Base-by-base conservation (phyloP, 768 basidiomycete genomes). In the Naganishia friedmannii region DNA sequence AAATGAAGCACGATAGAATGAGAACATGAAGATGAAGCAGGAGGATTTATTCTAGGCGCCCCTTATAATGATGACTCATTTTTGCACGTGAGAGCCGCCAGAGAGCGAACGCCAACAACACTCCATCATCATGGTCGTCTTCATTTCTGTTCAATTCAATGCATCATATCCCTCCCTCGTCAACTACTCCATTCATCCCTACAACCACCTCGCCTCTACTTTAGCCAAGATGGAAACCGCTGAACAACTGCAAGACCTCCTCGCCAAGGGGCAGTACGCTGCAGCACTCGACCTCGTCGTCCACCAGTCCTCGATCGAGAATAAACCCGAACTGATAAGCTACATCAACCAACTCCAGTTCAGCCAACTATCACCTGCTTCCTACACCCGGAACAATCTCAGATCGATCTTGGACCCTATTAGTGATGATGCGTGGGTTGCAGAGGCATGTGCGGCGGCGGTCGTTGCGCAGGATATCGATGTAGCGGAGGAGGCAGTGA, bases 381-480 rank as follows among this genome's bases (percentile, higher is more conserved):
- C 88, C n/a, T 75, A 92, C 68, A 87, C 87, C 3, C 75, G 81
- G 0, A 84, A 86, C 57, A 75, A 77, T 51, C 81, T 90, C 31
- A 79, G 82, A 28, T 75, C 85, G 28, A 75, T 84, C 23, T 84
- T 93, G 23, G 82, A 78, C 10, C 74, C 82, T 28, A 81, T 89
- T 48, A 80, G 82, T 51, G 87, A 92, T 75, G 89, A 93, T 78
- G 81, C 88, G 10, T 93, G 91, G 90, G 88, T 88, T 19, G 85
- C 85, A 45, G 86, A 88, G n/a, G 90, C 90, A 2, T 89, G 87
- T 74, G 82, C 84, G 29, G 90, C 84, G 29, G 90, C 91, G 82
- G 84, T 88, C 68, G 79, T 89, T 29, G 81, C 89, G n/a, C 83
- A 88, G 71, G 83, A 87, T 77, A 81, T 84, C 26, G 78, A 77